A percentile compares a stretch with the other conserved stretches of the same genome.
phyloP scores from a whole-genome alignment of 768 basidiomycete genomes.

The Lactifluus subvellereus region DNA sequence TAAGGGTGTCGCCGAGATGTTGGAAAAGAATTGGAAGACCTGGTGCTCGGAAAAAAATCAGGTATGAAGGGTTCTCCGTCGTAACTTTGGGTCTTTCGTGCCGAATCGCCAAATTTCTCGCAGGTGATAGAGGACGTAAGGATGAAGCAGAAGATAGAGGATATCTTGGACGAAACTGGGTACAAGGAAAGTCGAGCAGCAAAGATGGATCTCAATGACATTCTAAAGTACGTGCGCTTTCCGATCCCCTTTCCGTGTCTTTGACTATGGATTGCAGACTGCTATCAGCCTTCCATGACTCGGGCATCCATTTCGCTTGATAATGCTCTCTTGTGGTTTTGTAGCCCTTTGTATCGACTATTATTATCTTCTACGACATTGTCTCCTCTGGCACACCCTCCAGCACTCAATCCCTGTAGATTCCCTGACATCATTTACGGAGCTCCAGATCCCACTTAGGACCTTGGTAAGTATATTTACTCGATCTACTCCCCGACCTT shows the following conservation, averaged over 20 bases:
- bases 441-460: neutral
- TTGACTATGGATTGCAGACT: slow-evolving; percentile 5
- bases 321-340: neutral
- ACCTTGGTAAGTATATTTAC: neutral
- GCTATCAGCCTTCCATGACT: slow-evolving; percentile 22
- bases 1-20: slow-evolving; percentile 90
- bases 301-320: slow-evolving; percentile 22
- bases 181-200: slow-evolving; percentile 22
- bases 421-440: neutral
- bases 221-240: slow-evolving; percentile 15
- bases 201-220: slow-evolving; percentile 25
- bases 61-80: slow-evolving; percentile 16
- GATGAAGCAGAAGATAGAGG: slow-evolving; percentile 21
- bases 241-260: neutral
- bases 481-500: neutral
- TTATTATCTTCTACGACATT: neutral
- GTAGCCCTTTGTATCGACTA: neutral
- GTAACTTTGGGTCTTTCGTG: neutral
- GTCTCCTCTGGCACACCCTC: neutral
- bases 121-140: slow-evolving; percentile 8
- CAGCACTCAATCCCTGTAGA: neutral
- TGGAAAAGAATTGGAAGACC: slow-evolving; percentile 89
- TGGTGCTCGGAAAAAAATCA: slow-evolving; percentile 80
- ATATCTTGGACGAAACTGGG: slow-evolving; percentile 22
- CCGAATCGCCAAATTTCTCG: neutral